Conservation (phyloP, 768 basidiomycete genomes). For the Rhizopogon sp. region DNA sequence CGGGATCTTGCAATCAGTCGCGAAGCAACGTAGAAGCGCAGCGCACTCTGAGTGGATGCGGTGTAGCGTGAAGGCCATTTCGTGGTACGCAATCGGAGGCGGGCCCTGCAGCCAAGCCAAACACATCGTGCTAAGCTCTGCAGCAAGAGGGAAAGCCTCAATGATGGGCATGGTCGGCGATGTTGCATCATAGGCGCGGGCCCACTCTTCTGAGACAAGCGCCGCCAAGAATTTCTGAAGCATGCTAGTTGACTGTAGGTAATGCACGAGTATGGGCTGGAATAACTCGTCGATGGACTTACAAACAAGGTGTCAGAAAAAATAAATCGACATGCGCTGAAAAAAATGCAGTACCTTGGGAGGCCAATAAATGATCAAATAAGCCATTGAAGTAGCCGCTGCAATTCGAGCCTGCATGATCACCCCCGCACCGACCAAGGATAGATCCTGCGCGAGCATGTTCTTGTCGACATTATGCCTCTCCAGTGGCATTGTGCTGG, state of each 20-base stretch:
- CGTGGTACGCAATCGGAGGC: conserved; percentile 80
- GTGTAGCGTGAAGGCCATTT: conserved; percentile 78
- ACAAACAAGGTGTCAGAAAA: background rate
- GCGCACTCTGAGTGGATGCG: conserved; percentile 79
- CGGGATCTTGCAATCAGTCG: conserved; percentile 82
- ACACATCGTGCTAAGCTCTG: conserved; percentile 63
- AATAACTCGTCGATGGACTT: conserved; percentile 60
- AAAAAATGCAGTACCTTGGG: conserved; percentile 34
- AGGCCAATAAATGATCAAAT: conserved; percentile 66
- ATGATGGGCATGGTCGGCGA: conserved; percentile 38
- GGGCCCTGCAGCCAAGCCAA: conserved; percentile 69
- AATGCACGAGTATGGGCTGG: conserved; percentile 69
- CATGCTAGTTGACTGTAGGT: conserved; percentile 85
- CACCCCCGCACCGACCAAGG: conserved; percentile 71
- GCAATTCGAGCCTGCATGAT: conserved; percentile 78
- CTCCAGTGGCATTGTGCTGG: conserved; percentile 40
- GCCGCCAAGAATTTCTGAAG: conserved; percentile 86
- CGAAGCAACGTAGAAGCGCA: conserved; percentile 77
- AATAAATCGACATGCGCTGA: background rate
- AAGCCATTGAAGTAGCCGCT: conserved; percentile 72
- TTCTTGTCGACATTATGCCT: conserved; percentile 95
- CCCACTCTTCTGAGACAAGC: conserved; percentile 91
- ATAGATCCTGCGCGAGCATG: conserved; percentile 87
- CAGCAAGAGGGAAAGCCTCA: conserved; percentile 53
- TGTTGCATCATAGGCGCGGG: conserved; percentile 44